Base-by-base conservation (phyloP, 108 stramenopile species). In the Mediolabrus comicus region DNA sequence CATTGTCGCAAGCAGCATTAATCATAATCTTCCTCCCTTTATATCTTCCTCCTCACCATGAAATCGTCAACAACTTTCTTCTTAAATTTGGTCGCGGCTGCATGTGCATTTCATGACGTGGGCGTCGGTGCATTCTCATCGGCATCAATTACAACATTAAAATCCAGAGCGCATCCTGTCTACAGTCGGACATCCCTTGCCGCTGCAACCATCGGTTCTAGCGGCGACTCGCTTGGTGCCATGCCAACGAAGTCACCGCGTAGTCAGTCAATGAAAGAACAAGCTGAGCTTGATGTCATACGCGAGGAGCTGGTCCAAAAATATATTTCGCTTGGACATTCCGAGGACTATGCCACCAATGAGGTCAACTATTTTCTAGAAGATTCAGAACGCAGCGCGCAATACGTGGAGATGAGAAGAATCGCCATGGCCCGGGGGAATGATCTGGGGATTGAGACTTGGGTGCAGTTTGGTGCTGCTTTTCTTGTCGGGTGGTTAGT, bases 381-480 rank as follows among this genome's bases (percentile, higher is more conserved):
- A 41, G 77, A 78, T 38, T 34, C 70, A 13, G 77, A 78, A 36
- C 38, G 77, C 51, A 71, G 77, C 57, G 39, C 60, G 24, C 69
- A 78, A 30, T 78, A 71, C 46, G 77, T 78, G 33, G 70, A 78
- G 65, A 78, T 78, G 77, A 70, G 77, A 31, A 64, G 77, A 39
- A 52, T 67, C 41, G 77, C 77, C 59, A 78, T 78, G 77, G 77
- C 77, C 0, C 55, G 65, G 53, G 65, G 70, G 1, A 71, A 78
- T 56, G 77, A 78, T 34, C 56, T 78, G 53, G 77, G 77, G 38
- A 78, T 78, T 30, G 77, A 78, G 60, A 67, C 53, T 17, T 30
- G 61, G 53, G 77, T 78, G 38, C 70, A 71, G 43, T 78, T 78
- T 30, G 65, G 43, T 12, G 77, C 49, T 38, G 77, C 77, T 17